Conservation (phyloP, 345 rosid genomes). For the Cochlearia excelsa region DNA sequence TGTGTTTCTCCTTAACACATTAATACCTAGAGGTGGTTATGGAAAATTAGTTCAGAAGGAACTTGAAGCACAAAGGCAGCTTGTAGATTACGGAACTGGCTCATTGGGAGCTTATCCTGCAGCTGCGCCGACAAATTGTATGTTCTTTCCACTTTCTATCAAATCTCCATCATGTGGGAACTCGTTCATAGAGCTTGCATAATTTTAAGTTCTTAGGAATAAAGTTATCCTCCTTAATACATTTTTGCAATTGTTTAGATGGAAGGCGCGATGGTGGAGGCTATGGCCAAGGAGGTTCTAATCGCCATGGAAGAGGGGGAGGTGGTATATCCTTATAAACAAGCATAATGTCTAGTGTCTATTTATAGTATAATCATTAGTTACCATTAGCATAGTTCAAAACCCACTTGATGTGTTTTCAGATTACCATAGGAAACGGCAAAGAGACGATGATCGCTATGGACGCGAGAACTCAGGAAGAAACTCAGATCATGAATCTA, state of each 20-base stretch:
- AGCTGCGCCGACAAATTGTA: constrained; percentile 65
- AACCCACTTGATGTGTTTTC: constrained; percentile 3
- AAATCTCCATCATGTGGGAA: neutral
- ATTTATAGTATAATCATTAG: neutral
- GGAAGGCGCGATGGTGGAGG: constrained; percentile 60
- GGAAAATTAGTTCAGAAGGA: constrained; percentile 92
- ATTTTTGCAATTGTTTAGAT: constrained; percentile 43
- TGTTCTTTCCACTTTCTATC: constrained; percentile 32
- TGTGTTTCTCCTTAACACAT: constrained; percentile 19
- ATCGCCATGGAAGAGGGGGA: constrained; percentile 62
- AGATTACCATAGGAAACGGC: constrained; percentile 79
- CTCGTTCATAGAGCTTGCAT: neutral
- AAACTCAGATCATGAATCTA: constrained; percentile 52
- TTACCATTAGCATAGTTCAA: neutral
- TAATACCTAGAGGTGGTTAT: constrained; percentile 94
- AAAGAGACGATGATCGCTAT: constrained; percentile 82
- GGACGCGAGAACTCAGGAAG: constrained; percentile 65
- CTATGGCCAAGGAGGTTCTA: constrained; percentile 64
- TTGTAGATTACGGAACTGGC: constrained; percentile 93
- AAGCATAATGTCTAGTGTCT: neutral
- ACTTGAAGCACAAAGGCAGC: constrained; percentile 90
- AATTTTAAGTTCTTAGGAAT: neutral
- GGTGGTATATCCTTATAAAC: constrained; percentile 40
- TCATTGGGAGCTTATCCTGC: constrained; percentile 73
- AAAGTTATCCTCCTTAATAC: constrained; percentile 1